phyloP scores from a whole-genome alignment of 306 rosid genomes.

The Citrullus mucosospermus region DNA sequence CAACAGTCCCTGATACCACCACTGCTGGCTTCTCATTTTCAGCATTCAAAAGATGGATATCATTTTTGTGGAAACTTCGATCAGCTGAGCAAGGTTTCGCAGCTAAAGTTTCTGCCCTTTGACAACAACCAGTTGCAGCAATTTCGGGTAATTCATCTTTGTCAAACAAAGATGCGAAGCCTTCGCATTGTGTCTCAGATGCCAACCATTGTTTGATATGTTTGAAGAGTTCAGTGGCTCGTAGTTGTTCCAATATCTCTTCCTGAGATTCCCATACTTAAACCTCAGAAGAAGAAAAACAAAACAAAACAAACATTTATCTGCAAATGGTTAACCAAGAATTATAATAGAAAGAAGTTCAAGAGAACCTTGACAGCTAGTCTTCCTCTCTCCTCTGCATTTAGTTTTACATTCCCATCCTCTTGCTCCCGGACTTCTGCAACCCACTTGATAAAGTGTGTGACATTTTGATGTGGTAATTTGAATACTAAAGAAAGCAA shows the following conservation, averaged over 20 bases:
- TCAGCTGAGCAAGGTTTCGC: conserved; percentile 20
- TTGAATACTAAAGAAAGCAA: conserved; percentile 46
- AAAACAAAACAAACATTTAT: background rate
- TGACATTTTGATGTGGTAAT: conserved; percentile 62
- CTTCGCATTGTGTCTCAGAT: conserved; percentile 28
- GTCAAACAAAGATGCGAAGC: conserved; percentile 15
- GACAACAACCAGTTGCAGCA: conserved; percentile 52
- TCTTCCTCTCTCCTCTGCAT: conserved; percentile 76
- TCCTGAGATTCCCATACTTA: conserved; percentile 47
- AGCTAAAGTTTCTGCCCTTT: conserved; percentile 46
- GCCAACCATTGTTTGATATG: conserved; percentile 45
- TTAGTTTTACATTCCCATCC: conserved; percentile 55
- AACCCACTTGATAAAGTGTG: conserved; percentile 65
- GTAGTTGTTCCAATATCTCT: conserved; percentile 53
- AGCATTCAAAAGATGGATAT: conserved; percentile 28
- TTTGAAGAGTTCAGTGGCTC: conserved; percentile 49
- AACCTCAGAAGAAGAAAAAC: background rate
- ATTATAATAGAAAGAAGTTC: background rate
- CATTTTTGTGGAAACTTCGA: conserved; percentile 35
- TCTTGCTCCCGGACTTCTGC: conserved; percentile 92
- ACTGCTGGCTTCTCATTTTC: conserved; percentile 36
- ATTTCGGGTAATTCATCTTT: conserved; percentile 18
- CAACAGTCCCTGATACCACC: conserved; percentile 61
- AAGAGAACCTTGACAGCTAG: conserved; percentile 58
- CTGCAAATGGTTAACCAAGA: background rate